Base-by-base conservation (phyloP, 148 eudicot genomes). In the Hydrangea macrophylla region DNA sequence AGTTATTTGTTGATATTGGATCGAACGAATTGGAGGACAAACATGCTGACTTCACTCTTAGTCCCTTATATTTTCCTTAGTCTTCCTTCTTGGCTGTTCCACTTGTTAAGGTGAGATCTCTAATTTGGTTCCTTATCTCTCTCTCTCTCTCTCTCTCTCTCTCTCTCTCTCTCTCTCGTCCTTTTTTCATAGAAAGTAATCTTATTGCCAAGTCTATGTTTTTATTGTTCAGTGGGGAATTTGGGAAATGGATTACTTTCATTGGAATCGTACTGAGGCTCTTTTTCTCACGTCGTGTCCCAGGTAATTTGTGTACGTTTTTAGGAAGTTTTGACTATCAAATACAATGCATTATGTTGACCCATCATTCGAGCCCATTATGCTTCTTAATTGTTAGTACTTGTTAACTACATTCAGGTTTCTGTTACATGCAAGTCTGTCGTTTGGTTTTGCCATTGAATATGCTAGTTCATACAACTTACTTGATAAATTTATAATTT, bases 1-100 rank as follows among this genome's bases (percentile, higher is more conserved):
- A 92, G 98, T 45, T 92, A 92, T 67, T 76, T 92, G 92, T 58
- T 92, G 86, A 80, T 90, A 51, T 65, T 92, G 83, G 98, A 90
- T 71, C 81, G 94, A 36, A 92, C 98, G 23, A 81, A 92, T 63
- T 92, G 96, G 98, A 92, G 87, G 80, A 82, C 88, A 37, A 90
- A 92, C 82, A 90, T 92, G 86, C 81, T 90, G 58, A 92, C 96
- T 28, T 73, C 90, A 59, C 96, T 90, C 23, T 69, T 92, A 62
- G 80, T 92, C 23, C 98, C 98, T 30, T 92, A 90, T 65, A 86
- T 90, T 55, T 92, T 92, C 76, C 71, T 92, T 12, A 90, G 94
- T 65, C 85, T 92, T 69, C 98, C 98, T 42, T 26, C 70, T 0
- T 73, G 60, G 6, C 13, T 83, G 25, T 90, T 92, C 74, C 28